Evolutionary conservation across 2,329 filamentous ascomycete species (phyloP), one percentile per base, ranked within the genome.

Genomic region (Penicillium verrucosum): DNA sequence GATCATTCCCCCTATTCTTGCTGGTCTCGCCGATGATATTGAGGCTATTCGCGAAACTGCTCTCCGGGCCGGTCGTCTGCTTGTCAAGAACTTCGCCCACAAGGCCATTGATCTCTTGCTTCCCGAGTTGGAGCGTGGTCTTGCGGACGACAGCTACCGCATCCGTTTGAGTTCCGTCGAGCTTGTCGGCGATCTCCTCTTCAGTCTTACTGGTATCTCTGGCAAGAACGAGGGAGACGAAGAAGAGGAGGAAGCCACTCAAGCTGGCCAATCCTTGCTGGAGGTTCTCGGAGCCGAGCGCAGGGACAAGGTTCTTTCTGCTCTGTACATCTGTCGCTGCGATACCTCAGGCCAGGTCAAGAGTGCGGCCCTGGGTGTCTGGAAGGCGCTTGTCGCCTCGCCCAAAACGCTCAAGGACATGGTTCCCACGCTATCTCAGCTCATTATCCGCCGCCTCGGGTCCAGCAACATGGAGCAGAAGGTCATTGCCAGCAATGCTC

Each of bases 401-500:
- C 94, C 94, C 32, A 88, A 87, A 65, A 97, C 90, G 14, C 86
- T 99, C 68, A 96, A 96, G 78, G 94, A 99, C 72, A 85, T 99
- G 68, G 89, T 97, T 45, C 93, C 94, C 43, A 97, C 92, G 1
- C 87, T 99, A 59, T 96, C 92, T 6, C 92, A 97, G 73, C 86
- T 99, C 61, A 89, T 99, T 66, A 97, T 99, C 72, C 87, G 90
- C 58, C 89, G 94, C 47, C 84, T 99, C 65, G 94, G 92, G 60
- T 97, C 92, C 73, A 89, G 92, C 44, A 97, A 97, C 70, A 92
- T 96, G 88, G 94, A 99, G 74, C 94, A 99, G 75, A 97, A 97
- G 80, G 89, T 96, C 66, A 99, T 99, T 80, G 94, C 95, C 64
- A 93, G 93, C 73, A 97, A 97, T 73, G 92, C 94, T 47, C 82